Percentiles rank a stretch among this genome's conserved stretches.
These are phyloP conservation scores for Mycena sp. DNA, from an alignment of 1,284 basidiomycete genomes.

Conservation along the genomic window DNA sequence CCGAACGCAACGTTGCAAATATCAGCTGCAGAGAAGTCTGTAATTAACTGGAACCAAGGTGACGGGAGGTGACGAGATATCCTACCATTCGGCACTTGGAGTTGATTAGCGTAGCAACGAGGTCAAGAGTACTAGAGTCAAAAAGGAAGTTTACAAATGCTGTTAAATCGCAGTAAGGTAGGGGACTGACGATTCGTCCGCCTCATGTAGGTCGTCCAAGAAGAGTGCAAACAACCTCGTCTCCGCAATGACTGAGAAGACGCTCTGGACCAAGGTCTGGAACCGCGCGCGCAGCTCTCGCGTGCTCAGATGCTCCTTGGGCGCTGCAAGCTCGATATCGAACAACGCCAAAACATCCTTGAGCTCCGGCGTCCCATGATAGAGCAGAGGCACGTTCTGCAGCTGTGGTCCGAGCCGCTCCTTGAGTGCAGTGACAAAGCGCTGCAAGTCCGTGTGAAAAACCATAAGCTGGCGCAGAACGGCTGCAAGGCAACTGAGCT, in stretches of 20 bases:
- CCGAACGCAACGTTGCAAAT: constrained; percentile 72
- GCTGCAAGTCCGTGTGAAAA: constrained; percentile 74
- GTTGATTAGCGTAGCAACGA: constrained; percentile 71
- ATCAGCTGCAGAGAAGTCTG: constrained; percentile 58
- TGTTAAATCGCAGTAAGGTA: background rate
- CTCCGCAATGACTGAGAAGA: constrained; percentile 74
- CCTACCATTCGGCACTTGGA: constrained; percentile 72
- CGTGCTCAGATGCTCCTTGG: constrained; percentile 65
- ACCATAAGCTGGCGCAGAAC: constrained; percentile 79
- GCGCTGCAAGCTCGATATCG: constrained; percentile 61
- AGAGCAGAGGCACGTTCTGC: constrained; percentile 73
- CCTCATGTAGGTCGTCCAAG: constrained; percentile 79
- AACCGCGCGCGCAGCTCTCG: constrained; percentile 73
- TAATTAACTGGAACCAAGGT: constrained; percentile 18
- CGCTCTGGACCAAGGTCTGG: constrained; percentile 74
- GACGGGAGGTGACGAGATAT: background rate
- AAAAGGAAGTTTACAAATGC: background rate
- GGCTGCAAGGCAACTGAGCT: constrained; percentile 75
- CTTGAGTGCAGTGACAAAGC: constrained; percentile 69
- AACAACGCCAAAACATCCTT: constrained; percentile 68
- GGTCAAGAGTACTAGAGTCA: constrained; percentile 64
- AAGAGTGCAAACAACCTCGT: constrained; percentile 75
- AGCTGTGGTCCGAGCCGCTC: constrained; percentile 74
- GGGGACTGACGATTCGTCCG: constrained; percentile 68
- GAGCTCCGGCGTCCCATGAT: constrained; percentile 76